phyloP scores from a whole-genome alignment of 1,139 yeast species.

The Candida tropicalis region DNA sequence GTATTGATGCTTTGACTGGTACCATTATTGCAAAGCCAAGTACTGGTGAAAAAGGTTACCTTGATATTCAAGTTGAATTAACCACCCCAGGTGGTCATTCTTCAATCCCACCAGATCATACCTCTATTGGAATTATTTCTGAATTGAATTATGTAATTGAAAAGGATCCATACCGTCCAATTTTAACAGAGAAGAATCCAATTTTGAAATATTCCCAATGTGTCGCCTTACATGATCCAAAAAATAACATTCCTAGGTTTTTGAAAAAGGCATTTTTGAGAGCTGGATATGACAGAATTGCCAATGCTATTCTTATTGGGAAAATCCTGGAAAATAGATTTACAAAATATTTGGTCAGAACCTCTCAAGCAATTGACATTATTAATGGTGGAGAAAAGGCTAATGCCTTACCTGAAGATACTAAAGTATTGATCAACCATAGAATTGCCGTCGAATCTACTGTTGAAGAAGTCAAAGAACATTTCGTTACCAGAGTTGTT shows the following conservation, averaged over 20 bases:
- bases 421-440: slow-evolving; percentile 34
- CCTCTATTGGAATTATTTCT: slow-evolving; percentile 47
- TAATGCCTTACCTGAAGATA: slow-evolving; percentile 45
- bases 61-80: slow-evolving; percentile 35
- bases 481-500: slow-evolving; percentile 24
- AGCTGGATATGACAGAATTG: slow-evolving; percentile 35
- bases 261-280: slow-evolving; percentile 32
- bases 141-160: slow-evolving; percentile 43
- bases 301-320: slow-evolving; percentile 31
- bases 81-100: slow-evolving; percentile 51
- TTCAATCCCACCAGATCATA: slow-evolving; percentile 49
- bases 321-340: slow-evolving; percentile 19
- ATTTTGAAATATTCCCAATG: slow-evolving; percentile 36
- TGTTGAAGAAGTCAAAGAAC: slow-evolving; percentile 25
- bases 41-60: slow-evolving; percentile 45
- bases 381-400: slow-evolving; percentile 42
- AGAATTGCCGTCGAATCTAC: slow-evolving; percentile 31
- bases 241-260: slow-evolving; percentile 20
- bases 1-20: slow-evolving; percentile 29
- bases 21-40: slow-evolving; percentile 40
- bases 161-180: slow-evolving; percentile 36
- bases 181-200: slow-evolving; percentile 40
- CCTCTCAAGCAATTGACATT: slow-evolving; percentile 44
- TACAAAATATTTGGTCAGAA: slow-evolving; percentile 31
- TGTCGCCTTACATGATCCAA: slow-evolving; percentile 35